Conservation (phyloP, 108 stramenopile genomes). For the Ochromonas danica region DNA sequence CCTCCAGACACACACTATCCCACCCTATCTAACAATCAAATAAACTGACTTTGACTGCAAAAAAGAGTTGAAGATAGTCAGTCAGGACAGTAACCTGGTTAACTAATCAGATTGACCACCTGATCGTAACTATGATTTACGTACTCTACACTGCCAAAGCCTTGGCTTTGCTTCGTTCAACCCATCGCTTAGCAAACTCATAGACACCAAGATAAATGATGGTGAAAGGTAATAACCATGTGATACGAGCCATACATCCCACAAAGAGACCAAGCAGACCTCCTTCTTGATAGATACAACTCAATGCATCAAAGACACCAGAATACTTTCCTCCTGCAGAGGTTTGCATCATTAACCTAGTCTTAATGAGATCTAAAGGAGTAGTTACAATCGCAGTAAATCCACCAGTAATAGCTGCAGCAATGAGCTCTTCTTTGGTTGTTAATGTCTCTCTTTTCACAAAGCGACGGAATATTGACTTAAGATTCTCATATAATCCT, state of each 20-base stretch:
- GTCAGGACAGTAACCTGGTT: no score
- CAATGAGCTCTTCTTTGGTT: conserved; percentile 49
- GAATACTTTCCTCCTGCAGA: conserved; percentile 5
- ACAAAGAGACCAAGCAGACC: conserved; percentile 47
- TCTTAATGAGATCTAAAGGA: conserved; percentile 60
- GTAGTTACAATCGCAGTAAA: conserved; percentile 55
- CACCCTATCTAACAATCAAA: no score
- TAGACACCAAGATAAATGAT: conserved; percentile 49
- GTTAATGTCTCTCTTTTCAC: neutral
- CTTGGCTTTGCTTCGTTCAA: no score
- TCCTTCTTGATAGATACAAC: conserved; percentile 35
- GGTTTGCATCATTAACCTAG: conserved; percentile 50
- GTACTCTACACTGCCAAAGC: no score
- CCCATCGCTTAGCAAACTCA: neutral
- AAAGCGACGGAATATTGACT: conserved; percentile 18
- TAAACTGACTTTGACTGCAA: no score
- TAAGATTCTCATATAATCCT: conserved; percentile 59
- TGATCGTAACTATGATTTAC: no score
- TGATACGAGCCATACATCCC: conserved; percentile 53
- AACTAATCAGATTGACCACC: no score
- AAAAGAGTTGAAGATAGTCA: no score
- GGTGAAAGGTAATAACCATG: conserved; percentile 60
- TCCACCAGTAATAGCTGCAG: conserved; percentile 55
- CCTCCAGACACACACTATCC: no score
- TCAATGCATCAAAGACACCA: conserved; percentile 40